A percentile compares a stretch with the other conserved stretches of the same genome.
Evolutionary conservation across 208 protist species (phyloP).

Genomic region (Trichomonas vaginalis): DNA sequence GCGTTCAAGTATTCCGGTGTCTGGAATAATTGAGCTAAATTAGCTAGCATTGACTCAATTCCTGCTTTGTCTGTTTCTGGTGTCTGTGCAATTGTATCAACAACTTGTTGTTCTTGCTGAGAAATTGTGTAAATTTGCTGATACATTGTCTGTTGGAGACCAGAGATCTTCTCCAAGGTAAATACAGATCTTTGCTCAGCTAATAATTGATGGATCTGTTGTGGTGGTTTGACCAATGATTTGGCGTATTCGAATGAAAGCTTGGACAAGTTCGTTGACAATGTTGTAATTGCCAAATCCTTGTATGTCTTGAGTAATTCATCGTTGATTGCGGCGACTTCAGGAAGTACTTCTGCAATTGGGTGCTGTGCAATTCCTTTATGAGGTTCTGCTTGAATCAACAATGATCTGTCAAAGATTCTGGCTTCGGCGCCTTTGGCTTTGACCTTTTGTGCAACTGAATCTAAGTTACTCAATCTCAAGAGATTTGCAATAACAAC

Average conservation of each 20-base stretch:
- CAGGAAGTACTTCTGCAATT: neutral
- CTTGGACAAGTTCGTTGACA: neutral
- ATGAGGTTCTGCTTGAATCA: neutral
- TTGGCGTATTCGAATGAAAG: neutral
- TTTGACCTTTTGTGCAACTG: neutral
- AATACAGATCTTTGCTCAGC: neutral
- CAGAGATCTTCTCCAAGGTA: neutral
- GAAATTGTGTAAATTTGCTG: neutral
- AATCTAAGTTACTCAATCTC: neutral
- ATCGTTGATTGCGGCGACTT: neutral
- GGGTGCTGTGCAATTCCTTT: neutral
- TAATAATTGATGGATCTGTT: neutral
- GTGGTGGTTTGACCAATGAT: neutral
- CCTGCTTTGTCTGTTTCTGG: neutral
- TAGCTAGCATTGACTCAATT: neutral
- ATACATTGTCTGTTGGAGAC: neutral
- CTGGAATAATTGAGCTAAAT: neutral
- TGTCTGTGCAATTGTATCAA: neutral
- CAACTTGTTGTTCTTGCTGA: neutral
- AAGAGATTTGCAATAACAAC: neutral
- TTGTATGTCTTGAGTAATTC: neutral
- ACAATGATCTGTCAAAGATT: neutral
- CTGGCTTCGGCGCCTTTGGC: neutral
- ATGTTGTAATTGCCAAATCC: neutral
- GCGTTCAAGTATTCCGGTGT: neutral